These are phyloP conservation scores for Triadica sebifera DNA, from an alignment of 345 rosid species.

Conservation along the genomic window DNA sequence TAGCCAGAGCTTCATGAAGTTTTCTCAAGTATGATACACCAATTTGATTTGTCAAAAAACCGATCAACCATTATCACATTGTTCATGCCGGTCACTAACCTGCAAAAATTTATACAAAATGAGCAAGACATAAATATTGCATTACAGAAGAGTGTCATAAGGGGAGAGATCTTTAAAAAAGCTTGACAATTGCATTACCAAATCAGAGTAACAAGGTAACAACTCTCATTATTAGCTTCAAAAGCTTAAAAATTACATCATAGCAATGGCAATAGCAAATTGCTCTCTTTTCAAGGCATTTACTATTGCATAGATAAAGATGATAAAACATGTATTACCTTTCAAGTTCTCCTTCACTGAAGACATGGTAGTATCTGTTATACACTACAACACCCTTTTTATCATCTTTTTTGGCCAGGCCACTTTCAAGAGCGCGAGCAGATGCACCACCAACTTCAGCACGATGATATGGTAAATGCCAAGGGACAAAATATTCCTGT, in stretches of 20 bases:
- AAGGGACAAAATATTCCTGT: slow-evolving; percentile 92
- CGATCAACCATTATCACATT: slow-evolving; percentile 65
- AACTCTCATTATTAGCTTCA: neutral
- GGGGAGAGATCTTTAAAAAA: neutral
- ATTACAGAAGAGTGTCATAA: neutral
- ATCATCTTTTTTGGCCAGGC: slow-evolving; percentile 89
- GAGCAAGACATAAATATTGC: neutral
- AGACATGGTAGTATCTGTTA: slow-evolving; percentile 89
- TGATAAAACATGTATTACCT: slow-evolving; percentile 43
- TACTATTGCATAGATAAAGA: neutral
- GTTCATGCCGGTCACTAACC: slow-evolving; percentile 64
- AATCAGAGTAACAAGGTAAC: too few species aligned
- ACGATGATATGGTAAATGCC: slow-evolving; percentile 97
- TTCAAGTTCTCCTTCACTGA: slow-evolving; percentile 89
- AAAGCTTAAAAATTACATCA: too few species aligned
- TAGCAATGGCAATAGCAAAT: neutral
- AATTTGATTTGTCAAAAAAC: slow-evolving; percentile 90
- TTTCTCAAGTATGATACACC: slow-evolving; percentile 90
- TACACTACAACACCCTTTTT: slow-evolving; percentile 90
- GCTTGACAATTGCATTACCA: neutral
- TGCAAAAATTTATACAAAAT: slow-evolving; percentile 32
- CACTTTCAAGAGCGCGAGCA: slow-evolving; percentile 68
- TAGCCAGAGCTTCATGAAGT: slow-evolving; percentile 27
- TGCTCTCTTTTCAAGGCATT: neutral
- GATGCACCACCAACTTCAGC: slow-evolving; percentile 90